A percentile compares a stretch with the other conserved stretches of the same genome.
phyloP scores from a whole-genome alignment of 805 yeast genomes.

The Wickerhamomyces queroliae region DNA sequence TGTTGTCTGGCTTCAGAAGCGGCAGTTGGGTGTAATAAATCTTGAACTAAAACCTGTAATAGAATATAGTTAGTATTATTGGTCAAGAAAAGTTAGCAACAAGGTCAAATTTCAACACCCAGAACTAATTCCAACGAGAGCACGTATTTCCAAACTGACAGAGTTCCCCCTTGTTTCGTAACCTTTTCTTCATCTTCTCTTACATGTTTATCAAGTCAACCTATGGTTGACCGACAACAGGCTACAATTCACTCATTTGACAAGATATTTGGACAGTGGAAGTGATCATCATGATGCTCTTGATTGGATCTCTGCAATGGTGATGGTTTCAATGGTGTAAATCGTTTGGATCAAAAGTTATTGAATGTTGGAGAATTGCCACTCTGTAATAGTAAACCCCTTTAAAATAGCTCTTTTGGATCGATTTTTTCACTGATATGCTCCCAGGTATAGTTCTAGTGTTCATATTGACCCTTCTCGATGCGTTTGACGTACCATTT shows the following conservation, averaged over 20 bases:
- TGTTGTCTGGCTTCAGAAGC: constrained; percentile 95
- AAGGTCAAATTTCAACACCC: background rate
- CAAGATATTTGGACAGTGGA: background rate
- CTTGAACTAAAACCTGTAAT: constrained; percentile 92
- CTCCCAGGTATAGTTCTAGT: too few species aligned
- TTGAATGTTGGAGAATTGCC: too few species aligned
- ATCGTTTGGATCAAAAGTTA: too few species aligned
- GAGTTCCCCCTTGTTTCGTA: background rate
- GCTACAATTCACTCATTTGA: background rate
- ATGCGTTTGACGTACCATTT: background rate
- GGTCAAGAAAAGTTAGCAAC: too few species aligned
- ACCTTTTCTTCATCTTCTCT: background rate
- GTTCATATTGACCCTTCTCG: background rate
- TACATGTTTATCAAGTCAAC: background rate
- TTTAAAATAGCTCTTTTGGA: too few species aligned
- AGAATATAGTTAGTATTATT: constrained; percentile 18
- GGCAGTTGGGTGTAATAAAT: constrained; percentile 96
- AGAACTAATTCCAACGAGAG: too few species aligned
- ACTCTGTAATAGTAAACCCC: too few species aligned
- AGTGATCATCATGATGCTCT: background rate
- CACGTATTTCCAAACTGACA: background rate
- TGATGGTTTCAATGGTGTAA: too few species aligned
- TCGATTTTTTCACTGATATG: too few species aligned
- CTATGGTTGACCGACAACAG: background rate
- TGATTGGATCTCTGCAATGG: too few species aligned